phyloP scores from a whole-genome alignment of 257 asterid species.

The Fraxinus excelsior region DNA sequence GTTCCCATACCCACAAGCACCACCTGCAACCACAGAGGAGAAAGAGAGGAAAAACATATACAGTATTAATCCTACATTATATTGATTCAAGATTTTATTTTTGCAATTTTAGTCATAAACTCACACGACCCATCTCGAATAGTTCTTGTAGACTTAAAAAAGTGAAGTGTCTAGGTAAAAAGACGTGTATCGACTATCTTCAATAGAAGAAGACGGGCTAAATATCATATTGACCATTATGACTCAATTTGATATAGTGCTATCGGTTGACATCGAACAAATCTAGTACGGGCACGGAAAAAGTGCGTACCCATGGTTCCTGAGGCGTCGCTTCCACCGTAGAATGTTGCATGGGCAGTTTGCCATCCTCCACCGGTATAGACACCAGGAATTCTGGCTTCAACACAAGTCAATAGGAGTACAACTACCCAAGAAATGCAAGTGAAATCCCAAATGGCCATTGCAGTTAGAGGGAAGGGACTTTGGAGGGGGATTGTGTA shows the following conservation, averaged over 20 bases:
- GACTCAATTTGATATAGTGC: neutral
- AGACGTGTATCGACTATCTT: no score
- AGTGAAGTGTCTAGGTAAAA: neutral
- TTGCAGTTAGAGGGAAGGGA: neutral
- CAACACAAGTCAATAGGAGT: conserved; percentile 19
- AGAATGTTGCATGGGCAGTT: conserved; percentile 85
- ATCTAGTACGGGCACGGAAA: neutral
- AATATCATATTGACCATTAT: no score
- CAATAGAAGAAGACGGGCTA: neutral
- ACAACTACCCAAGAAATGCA: conserved; percentile 28
- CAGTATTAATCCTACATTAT: neutral
- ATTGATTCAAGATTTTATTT: neutral
- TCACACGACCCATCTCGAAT: neutral
- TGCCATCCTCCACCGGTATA: conserved; percentile 72
- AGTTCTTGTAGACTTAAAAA: neutral
- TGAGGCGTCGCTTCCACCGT: conserved; percentile 89
- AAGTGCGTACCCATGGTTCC: conserved; percentile 73
- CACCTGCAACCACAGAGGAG: conserved; percentile 41
- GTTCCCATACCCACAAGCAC: conserved; percentile 86
- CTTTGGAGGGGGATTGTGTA: neutral
- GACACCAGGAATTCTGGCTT: conserved; percentile 61
- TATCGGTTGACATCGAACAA: neutral
- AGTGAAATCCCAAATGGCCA: conserved; percentile 26
- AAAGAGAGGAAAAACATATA: neutral
- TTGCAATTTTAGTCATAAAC: neutral